These are phyloP conservation scores for Ensete glaucum DNA, from an alignment of 176 grass and related monocot species.

Conservation along the genomic window DNA sequence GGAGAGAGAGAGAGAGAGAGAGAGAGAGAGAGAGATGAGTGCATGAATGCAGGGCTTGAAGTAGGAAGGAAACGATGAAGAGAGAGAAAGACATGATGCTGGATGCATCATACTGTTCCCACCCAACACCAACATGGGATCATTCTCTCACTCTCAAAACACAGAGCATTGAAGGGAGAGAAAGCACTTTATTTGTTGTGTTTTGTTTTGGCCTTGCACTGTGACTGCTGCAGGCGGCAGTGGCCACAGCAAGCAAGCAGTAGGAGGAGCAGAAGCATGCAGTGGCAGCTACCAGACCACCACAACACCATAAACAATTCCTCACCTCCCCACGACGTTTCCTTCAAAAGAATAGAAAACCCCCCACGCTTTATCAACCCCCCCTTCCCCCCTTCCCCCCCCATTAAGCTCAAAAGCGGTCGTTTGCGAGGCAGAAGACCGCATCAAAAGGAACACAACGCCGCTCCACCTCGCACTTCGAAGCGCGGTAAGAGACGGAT, in stretches of 20 bases:
- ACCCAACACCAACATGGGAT: slow-evolving; percentile 2
- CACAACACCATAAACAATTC: background rate
- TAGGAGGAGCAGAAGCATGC: background rate
- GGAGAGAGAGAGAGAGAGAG: background rate
- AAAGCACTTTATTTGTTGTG: background rate
- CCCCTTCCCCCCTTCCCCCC: too few species aligned
- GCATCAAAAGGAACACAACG: slow-evolving; percentile 3
- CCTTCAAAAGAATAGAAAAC: slow-evolving; percentile 19
- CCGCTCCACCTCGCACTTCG: background rate
- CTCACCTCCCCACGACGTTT: background rate
- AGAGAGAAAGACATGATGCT: background rate
- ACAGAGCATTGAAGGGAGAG: background rate
- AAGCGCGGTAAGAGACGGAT: background rate
- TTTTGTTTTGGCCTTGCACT: background rate
- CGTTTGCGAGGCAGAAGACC: background rate
- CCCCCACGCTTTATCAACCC: background rate
- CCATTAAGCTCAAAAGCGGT: slow-evolving; percentile 3
- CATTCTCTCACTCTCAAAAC: background rate
- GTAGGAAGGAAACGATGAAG: background rate
- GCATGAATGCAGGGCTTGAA: background rate
- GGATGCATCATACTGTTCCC: background rate
- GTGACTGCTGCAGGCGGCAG: background rate
- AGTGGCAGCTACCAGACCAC: background rate
- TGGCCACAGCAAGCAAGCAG: too few species aligned
- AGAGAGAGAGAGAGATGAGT: background rate